phyloP scores from a whole-genome alignment of 495 filamentous ascomycete genomes.

The Hypoxylon cercidicola region DNA sequence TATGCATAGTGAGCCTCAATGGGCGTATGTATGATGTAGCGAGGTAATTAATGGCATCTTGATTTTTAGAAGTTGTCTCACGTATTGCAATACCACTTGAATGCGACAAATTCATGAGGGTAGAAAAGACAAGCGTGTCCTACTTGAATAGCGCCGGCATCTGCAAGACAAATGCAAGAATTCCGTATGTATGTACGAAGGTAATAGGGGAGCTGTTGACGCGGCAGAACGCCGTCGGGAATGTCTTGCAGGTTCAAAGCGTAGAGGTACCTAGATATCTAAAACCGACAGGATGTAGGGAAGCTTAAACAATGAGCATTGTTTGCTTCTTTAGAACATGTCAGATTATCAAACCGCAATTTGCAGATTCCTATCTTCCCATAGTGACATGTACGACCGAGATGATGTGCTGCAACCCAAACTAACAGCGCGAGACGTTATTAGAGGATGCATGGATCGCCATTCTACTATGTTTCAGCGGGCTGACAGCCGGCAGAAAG shows the following conservation, averaged over 20 bases:
- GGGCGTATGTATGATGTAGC: conserved; percentile 11
- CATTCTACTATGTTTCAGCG: background rate
- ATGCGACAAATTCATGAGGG: background rate
- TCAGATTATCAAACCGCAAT: background rate
- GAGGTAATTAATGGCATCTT: background rate
- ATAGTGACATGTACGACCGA: background rate
- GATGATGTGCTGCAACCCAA: background rate
- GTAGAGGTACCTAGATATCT: no score
- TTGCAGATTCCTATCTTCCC: no score
- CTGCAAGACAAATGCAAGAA: conserved; percentile 7
- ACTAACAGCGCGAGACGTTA: no score
- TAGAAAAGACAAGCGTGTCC: background rate
- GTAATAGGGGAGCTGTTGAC: conserved; percentile 11
- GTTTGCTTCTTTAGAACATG: conserved; percentile 22
- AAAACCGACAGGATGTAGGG: no score
- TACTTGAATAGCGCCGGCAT: conserved; percentile 2
- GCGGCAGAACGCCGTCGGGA: conserved; percentile 16
- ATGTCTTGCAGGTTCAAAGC: conserved; percentile 19
- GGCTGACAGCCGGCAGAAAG: background rate
- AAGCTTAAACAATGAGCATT: background rate
- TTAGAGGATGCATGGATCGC: background rate
- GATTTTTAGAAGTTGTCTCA: conserved; percentile 1
- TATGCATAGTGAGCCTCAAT: conserved; percentile 10
- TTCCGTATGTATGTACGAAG: background rate
- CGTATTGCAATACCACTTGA: background rate